These are phyloP conservation scores for Durotheca rogersii DNA, from an alignment of 495 filamentous ascomycete species.

Conservation along the genomic window DNA sequence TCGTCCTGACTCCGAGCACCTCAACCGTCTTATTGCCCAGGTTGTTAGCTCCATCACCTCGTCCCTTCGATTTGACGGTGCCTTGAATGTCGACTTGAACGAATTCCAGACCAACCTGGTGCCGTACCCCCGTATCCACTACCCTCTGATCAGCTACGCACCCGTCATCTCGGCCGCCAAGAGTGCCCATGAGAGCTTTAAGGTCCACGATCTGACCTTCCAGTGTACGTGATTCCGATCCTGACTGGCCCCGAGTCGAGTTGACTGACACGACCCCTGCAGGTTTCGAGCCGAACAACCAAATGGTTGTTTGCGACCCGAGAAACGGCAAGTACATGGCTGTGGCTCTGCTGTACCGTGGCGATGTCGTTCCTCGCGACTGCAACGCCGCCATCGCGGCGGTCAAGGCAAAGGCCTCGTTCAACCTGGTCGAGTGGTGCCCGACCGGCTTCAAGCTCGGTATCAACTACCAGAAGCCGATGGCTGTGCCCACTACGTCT, in stretches of 20 bases:
- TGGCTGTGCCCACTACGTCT: constrained; percentile 66
- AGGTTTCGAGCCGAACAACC: constrained; percentile 92
- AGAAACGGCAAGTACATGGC: constrained; percentile 96
- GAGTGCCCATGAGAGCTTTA: constrained; percentile 89
- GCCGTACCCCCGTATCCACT: constrained; percentile 89
- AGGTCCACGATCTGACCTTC: constrained; percentile 82
- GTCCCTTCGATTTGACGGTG: constrained; percentile 85
- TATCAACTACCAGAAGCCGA: constrained; percentile 89
- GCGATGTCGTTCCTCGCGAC: constrained; percentile 84
- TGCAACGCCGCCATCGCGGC: constrained; percentile 75
- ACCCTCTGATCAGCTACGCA: constrained; percentile 85
- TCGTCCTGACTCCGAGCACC: constrained; percentile 80
- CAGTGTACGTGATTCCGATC: constrained; percentile 62
- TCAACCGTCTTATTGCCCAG: constrained; percentile 89
- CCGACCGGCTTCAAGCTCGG: constrained; percentile 95
- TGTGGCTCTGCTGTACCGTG: constrained; percentile 84
- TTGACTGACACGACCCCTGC: constrained; percentile 20
- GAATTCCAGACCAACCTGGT: constrained; percentile 96
- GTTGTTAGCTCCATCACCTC: constrained; percentile 91
- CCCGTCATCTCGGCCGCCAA: constrained; percentile 80
- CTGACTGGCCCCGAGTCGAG: neutral
- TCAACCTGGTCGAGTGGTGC: constrained; percentile 94
- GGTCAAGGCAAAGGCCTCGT: constrained; percentile 82
- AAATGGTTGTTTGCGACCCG: constrained; percentile 94
- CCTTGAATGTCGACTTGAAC: constrained; percentile 88